Base-by-base conservation (phyloP, 352 stramenopile genomes). In the Pythium vanterpoolii region DNA sequence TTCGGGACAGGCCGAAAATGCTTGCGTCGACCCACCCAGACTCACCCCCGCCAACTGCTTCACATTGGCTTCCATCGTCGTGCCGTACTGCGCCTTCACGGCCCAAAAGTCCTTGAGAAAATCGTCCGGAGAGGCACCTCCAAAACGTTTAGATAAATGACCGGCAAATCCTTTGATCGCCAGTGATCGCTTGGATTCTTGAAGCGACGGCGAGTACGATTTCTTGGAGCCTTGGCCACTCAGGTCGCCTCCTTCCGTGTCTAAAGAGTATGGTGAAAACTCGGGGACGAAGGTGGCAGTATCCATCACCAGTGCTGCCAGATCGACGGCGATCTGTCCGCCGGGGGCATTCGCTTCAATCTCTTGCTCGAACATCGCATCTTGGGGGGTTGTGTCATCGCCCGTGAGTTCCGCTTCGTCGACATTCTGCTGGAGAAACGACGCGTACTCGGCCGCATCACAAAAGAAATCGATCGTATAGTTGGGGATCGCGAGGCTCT, bases 71-170 rank as follows among this genome's bases (percentile, higher is more conserved):
- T 46, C 40, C 13, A 4, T 18, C 6, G 7, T 7, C n/a, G 40
- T 27, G 5, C 60, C 45, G 64, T 83, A 78, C 33, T 79, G 62
- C 2, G 71, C 79, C 40, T 81, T 93, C 1, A 93, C 78, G 10
- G 51, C 56, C 83, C 83, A 93, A 49, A 84, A 89, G 16, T 89
- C 79, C 18, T 80, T 79, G 28, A 91, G 50, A 50, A 93, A 91
- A 43, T 89, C 78, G 28, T 93, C 81, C 1, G 79, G 77, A 5
- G 66, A 56, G 3, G 76, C 69, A 0, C 79, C 80, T 53, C 62
- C 64, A 30, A 70, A 89, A 23, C 66, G 60, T 5, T 66, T 71
- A 5, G 76, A 77, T 8, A 93, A 62, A 64, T 93, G 83, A 34
- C 79, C 83, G 0, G 76, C 68, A 36, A 89, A 61, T n/a, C 83